Evolutionary conservation across 2,329 filamentous ascomycete genomes (phyloP), one percentile per base, ranked within the genome.

Genomic region (Ceratocystis eucalypticola): DNA sequence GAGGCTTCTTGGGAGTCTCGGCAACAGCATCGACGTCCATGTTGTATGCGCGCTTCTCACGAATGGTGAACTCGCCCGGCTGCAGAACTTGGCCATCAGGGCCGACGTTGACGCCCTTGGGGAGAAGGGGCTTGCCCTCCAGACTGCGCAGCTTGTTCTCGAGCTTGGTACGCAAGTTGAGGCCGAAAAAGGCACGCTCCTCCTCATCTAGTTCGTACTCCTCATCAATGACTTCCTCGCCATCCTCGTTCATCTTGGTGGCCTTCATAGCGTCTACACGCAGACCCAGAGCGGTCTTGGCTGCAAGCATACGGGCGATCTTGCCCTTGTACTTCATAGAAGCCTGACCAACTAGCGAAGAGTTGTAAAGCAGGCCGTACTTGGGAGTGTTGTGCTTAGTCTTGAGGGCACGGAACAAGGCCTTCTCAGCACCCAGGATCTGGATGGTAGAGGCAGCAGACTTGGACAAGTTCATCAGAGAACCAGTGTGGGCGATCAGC

Each of bases 271-370:
- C 91, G 76, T 99, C 94, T 62, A 96, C 89, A 78, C 94, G 91
- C 62, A 96, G 82, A 81, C 92, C 92, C 63, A 99, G 84, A 30
- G 94, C 91, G 61, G 93, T 87, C 82, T 97, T 97, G 71, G 93
- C 88, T 62, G 94, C 89, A 69, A 99, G 84, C 81, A 96, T 91
- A 83, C 94, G 90, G 53, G 94, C 94, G 74, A 99, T 96, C 82
- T 99, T 99, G 72, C 94, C 94, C 87, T 99, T 99, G 82, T 97
- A 97, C 81, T 91, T 93, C 73, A 94, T 94, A 22, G 90, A 96
- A 37, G 94, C 94, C 79, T 99, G 94, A 57, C 94, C 95, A 70
- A 99, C 95, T 59, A 99, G 84, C 33, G 90, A 94, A 62, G 89
- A 88, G 77, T 96, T 89, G 79, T 94, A 95, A 75, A 95, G 90